Conservation (phyloP, 2,329 filamentous ascomycete genomes). For the Alternaria viburni region DNA sequence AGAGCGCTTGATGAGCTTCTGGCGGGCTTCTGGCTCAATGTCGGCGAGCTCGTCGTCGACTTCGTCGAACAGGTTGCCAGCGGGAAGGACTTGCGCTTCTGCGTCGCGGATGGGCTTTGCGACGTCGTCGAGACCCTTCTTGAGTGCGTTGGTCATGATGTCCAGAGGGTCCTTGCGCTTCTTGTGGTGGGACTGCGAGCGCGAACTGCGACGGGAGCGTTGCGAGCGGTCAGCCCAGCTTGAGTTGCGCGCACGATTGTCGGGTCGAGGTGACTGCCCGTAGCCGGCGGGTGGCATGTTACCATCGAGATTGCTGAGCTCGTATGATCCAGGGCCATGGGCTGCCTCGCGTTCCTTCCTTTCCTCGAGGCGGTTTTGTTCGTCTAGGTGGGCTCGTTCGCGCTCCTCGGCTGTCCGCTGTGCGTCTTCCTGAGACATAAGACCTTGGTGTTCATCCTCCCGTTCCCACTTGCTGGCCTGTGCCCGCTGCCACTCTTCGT, state of each 20-base stretch:
- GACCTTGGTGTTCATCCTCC: slow-evolving; percentile 55
- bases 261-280: slow-evolving; percentile 21
- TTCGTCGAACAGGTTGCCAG: slow-evolving; percentile 82
- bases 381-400: slow-evolving; percentile 43
- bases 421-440: slow-evolving; percentile 45
- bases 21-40: slow-evolving; percentile 85
- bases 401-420: slow-evolving; percentile 38
- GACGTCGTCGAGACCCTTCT: slow-evolving; percentile 36
- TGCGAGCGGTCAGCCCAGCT: slow-evolving; percentile 42
- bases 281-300: background rate
- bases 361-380: slow-evolving; percentile 23
- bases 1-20: slow-evolving; percentile 81
- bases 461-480: slow-evolving; percentile 73
- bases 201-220: slow-evolving; percentile 36
- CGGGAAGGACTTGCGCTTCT: slow-evolving; percentile 63
- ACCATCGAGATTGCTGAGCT: slow-evolving; percentile 37
- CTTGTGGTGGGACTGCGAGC: slow-evolving; percentile 31
- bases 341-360: slow-evolving; percentile 12
- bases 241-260: slow-evolving; percentile 24
- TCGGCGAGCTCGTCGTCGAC: slow-evolving; percentile 95
- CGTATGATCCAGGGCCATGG: slow-evolving; percentile 28
- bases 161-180: slow-evolving; percentile 38
- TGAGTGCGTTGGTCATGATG: slow-evolving; percentile 32
- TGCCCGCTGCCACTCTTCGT: slow-evolving; percentile 83
- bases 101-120: slow-evolving; percentile 43